Evolutionary conservation across 805 yeast genomes (phyloP), one percentile per base, ranked within the genome.

Genomic region (Candida easanensis): DNA sequence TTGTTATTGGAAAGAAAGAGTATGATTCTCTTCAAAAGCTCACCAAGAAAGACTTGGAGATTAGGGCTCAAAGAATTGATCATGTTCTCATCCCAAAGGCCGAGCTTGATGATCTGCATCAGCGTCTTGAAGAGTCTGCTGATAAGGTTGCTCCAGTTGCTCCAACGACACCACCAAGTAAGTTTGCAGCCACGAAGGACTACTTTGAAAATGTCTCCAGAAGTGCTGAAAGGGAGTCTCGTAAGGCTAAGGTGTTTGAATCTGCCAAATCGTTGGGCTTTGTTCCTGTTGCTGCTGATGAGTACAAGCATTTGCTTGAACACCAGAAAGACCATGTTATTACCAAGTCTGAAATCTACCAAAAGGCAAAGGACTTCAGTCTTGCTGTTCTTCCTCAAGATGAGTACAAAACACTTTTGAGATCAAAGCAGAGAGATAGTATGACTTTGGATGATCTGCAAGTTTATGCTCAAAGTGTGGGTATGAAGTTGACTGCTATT

Each of bases 321-420:
- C 58, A 56, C 33, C 66, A 62, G 45, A 56, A 59, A 39, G 57
- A 57, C 18, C 57, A 56, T 25, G 44, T 53, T 14, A 42, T 62
- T n/a, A 64, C 66, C 3, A 64, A 60, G 37, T 49, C 64, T 2
- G 65, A 63, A 35, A 49, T 66, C 5, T 61, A 62, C 41, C 53
- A 59, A 28, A 60, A 57, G 16, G 64, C 81, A 4, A 69, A 65
- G 53, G 58, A 58, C 14, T 70, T 71, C 50, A 69, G 70, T 8
- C 54, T 76, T 38, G 63, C 71, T 2, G 70, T 76, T 1, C 48
- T 76, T 33, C 68, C 79, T 2, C 49, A 59, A 5, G 76, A 70
- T 0, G 79, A 74, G 42, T 74, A 71, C 49, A 61, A 58, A 36
- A 41, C 54, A 1, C 51, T 73, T 18, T 46, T 70, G 38, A 62